Conservation (phyloP, 1,284 basidiomycete genomes). For the Abortiporus biennis region DNA sequence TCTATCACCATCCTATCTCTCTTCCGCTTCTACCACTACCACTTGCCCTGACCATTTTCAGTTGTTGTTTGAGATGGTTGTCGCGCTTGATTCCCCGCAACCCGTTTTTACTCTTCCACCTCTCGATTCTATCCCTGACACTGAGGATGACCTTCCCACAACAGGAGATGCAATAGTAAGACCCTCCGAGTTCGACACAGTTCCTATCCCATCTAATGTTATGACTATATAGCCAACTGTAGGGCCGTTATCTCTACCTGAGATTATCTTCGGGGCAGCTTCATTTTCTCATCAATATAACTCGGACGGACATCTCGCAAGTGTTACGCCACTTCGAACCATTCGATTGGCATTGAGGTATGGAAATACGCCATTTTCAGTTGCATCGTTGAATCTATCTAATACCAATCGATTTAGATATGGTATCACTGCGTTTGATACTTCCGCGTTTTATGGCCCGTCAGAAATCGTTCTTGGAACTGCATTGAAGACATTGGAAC, state of each 20-base stretch:
- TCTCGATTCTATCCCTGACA: conserved; percentile 39
- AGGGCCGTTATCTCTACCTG: conserved; percentile 35
- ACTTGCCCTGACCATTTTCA: no score
- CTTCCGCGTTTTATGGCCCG: conserved; percentile 82
- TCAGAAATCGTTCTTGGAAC: conserved; percentile 89
- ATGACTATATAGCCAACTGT: conserved; percentile 17
- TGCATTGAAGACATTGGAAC: conserved; percentile 53
- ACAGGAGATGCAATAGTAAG: conserved; percentile 33
- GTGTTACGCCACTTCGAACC: conserved; percentile 60
- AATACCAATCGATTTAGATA: conserved; percentile 44
- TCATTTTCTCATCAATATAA: conserved; percentile 76
- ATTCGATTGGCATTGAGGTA: conserved; percentile 79
- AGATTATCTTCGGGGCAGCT: conserved; percentile 62
- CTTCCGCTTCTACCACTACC: no score
- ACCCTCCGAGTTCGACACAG: no score
- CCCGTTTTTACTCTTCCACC: conserved; percentile 34
- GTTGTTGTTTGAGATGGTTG: no score
- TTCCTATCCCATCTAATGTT: no score
- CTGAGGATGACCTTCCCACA: conserved; percentile 42
- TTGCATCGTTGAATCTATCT: not conserved
- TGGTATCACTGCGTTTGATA: conserved; percentile 90
- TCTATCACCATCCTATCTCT: no score
- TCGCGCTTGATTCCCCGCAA: conserved; percentile 35
- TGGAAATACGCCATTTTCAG: conserved; percentile 8
- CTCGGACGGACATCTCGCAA: conserved; percentile 50